Base-by-base conservation (phyloP, 139 green algal species). In the Limnomonas spitsbergensis region DNA sequence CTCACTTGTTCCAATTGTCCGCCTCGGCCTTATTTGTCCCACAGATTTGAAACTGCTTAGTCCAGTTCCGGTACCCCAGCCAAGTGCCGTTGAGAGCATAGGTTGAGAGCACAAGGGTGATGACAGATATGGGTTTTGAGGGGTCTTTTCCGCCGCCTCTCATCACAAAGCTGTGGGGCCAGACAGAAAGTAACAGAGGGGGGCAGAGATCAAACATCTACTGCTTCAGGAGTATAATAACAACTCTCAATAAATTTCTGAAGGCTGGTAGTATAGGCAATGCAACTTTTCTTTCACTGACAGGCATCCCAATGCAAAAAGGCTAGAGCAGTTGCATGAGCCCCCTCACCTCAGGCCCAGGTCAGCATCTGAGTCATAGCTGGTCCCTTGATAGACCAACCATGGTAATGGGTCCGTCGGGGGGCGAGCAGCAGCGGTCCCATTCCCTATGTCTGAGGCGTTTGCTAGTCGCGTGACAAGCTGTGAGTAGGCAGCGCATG, bases 71-170 rank as follows among this genome's bases (percentile, higher is more conserved):
- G 67, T 83, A 85, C 38, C 87, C 87, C 74, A 91, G 84, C 87
- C 87, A 91, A 1, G 84, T 89, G 76, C 87, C 87, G 53, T 91
- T 86, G 27, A 88, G 73, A 37, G 82, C 73, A 70, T 84, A 89
- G 3, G 77, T 42, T 3, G 87, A 85, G 75, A 91, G 82, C 27
- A 88, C 70, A 53, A 91, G 24, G 39, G 39, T 61, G 26, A 77
- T 66, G 4, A 77, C 70, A 26, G 70, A 77, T 24, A 77, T 31
- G 6, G 36, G 7, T 52, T 75, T 20, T 14, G 68, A 36, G 68
- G 36, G 68, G 68, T 75, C n/a, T 14, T 47, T 75, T n/a, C 26
- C 68, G 6, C 20, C 34, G 20, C 68, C 68, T 47, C 32, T 20
- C 34, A 75, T 75, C 36, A 52, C 20, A 20, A 75, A 75, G 20